Evolutionary conservation across 177 flowering plant species (phyloP).

Genomic region (Vitis hybrid): DNA sequence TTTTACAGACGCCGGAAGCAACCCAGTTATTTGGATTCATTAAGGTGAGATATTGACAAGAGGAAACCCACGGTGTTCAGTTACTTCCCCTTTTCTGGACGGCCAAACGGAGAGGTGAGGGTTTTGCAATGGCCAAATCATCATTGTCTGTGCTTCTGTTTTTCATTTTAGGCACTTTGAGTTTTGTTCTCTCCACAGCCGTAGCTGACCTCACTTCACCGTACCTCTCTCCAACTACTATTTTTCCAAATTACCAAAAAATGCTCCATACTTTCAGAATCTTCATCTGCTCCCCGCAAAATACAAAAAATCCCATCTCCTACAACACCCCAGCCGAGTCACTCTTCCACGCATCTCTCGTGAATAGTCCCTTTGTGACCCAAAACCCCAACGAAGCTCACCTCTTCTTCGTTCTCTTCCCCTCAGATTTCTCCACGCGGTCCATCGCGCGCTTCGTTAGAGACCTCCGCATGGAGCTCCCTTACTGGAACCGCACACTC

Average conservation of each 20-base stretch:
- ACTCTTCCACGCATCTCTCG: constrained; percentile 61
- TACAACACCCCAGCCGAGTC: constrained; percentile 31
- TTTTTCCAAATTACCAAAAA: constrained; percentile 48
- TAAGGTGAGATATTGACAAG: no score
- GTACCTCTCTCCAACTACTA: constrained; percentile 53
- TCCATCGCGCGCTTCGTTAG: constrained; percentile 42
- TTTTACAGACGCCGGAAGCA: no score
- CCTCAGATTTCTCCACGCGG: constrained; percentile 38
- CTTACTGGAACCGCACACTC: constrained; percentile 85
- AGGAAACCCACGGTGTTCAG: no score
- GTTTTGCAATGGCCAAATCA: constrained; percentile 3
- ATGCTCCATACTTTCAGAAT: constrained; percentile 62
- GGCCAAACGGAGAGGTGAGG: no score
- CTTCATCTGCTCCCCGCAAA: constrained; percentile 45
- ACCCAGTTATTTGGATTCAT: no score
- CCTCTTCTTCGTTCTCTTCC: constrained; percentile 64
- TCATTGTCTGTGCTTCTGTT: constrained; percentile 12
- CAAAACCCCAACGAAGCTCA: constrained; percentile 59
- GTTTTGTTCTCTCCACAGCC: constrained; percentile 10
- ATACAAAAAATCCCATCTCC: neutral
- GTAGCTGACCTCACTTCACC: constrained; percentile 26
- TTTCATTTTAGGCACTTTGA: neutral
- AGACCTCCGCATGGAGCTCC: constrained; percentile 33
- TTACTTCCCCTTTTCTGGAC: no score
- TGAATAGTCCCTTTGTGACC: constrained; percentile 47